Evolutionary conservation across 805 yeast species (phyloP).

Genomic region (Cyberlindnera maclurae): DNA sequence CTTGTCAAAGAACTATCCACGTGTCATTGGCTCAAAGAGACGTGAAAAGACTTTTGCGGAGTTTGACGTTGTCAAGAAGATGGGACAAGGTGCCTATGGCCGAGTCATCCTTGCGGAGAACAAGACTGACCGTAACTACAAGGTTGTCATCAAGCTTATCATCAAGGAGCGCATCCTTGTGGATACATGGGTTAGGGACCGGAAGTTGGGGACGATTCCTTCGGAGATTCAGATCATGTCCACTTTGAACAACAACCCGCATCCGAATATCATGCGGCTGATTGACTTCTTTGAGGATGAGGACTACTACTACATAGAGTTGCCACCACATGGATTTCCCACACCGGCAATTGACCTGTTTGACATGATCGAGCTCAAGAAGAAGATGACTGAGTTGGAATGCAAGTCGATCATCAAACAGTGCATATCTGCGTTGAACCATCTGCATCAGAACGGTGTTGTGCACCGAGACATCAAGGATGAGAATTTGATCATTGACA

Average conservation of each 20-base stretch:
- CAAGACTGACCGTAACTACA: slow-evolving; percentile 52
- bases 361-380: slow-evolving; percentile 82
- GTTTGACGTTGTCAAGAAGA: slow-evolving; percentile 60
- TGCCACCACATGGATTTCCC: slow-evolving; percentile 82
- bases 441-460: slow-evolving; percentile 78
- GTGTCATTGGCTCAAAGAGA: slow-evolving; percentile 56
- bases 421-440: slow-evolving; percentile 69
- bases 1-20: slow-evolving; percentile 31
- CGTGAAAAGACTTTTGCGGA: slow-evolving; percentile 68
- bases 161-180: slow-evolving; percentile 89
- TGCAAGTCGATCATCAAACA: slow-evolving; percentile 75
- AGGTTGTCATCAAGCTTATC: slow-evolving; percentile 79
- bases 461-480: slow-evolving; percentile 95
- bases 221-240: slow-evolving; percentile 94
- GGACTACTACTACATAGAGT: slow-evolving; percentile 82
- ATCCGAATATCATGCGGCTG: slow-evolving; percentile 79
- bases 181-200: slow-evolving; percentile 95
- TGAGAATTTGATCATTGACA: slow-evolving; percentile 86
- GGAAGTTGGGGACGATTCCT: slow-evolving; percentile 87
- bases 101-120: slow-evolving; percentile 78
- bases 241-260: slow-evolving; percentile 67
- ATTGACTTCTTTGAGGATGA: slow-evolving; percentile 92
- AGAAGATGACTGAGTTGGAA: slow-evolving; percentile 73
- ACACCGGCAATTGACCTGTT: slow-evolving; percentile 86
- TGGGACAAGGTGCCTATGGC: slow-evolving; percentile 98